Evolutionary conservation across 352 stramenopile genomes (phyloP).

Genomic region (Stramenopiles sp.): DNA sequence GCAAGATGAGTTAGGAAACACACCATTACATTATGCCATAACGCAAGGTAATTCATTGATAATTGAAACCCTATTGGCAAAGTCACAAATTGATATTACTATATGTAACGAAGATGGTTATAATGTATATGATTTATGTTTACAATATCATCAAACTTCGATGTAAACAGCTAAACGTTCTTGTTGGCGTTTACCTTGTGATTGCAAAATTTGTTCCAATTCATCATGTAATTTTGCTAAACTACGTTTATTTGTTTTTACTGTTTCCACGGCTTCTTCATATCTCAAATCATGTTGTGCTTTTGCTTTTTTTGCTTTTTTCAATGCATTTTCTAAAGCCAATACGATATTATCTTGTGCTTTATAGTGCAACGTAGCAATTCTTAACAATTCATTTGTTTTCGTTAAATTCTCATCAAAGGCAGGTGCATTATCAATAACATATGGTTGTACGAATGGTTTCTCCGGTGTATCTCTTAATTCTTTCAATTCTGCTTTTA

Average conservation of each 20-base stretch:
- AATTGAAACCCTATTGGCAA: no score
- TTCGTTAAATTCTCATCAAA: not conserved
- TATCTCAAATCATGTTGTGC: not conserved
- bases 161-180: not conserved
- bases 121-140: no score
- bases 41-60: no score
- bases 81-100: no score
- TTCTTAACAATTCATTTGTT: not conserved
- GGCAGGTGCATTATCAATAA: not conserved
- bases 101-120: no score
- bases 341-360: not conserved
- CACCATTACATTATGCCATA: no score
- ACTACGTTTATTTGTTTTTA: not conserved
- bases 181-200: not conserved
- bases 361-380: not conserved
- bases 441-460: not conserved
- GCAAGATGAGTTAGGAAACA: no score
- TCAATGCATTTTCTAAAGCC: slow-evolving; percentile 1
- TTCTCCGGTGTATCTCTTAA: not conserved
- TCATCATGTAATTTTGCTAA: not conserved
- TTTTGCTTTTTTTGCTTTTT: not conserved
- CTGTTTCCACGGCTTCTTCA: not conserved
- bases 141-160: no score
- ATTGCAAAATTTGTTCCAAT: not conserved
- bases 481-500: not conserved